phyloP scores from a whole-genome alignment of 768 basidiomycete genomes.

The Cystofilobasidium macerans region DNA sequence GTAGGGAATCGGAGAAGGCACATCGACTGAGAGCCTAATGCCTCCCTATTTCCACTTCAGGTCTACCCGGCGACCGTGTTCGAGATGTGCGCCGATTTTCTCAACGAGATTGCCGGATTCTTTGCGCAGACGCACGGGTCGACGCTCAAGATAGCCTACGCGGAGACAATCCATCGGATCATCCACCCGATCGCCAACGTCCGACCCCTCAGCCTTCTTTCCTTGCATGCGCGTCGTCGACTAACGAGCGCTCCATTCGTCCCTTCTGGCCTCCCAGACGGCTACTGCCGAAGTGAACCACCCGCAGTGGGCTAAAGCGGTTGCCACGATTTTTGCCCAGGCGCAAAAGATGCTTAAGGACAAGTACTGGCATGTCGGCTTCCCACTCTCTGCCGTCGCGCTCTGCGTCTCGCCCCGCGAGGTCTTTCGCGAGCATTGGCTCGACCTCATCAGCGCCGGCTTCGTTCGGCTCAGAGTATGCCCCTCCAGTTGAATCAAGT shows the following conservation, averaged over 20 bases:
- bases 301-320: slow-evolving; percentile 85
- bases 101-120: slow-evolving; percentile 69
- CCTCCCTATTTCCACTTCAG: slow-evolving; percentile 40
- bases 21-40: too few species aligned
- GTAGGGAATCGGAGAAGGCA: too few species aligned
- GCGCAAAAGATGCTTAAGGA: slow-evolving; percentile 49
- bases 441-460: slow-evolving; percentile 57
- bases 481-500: slow-evolving; percentile 1
- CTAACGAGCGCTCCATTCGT: neutral
- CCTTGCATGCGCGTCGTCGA: neutral
- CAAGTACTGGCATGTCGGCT: slow-evolving; percentile 78
- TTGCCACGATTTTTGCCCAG: slow-evolving; percentile 61
- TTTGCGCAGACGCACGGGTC: slow-evolving; percentile 75
- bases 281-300: slow-evolving; percentile 94
- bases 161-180: slow-evolving; percentile 63
- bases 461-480: slow-evolving; percentile 68
- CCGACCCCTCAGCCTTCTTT: neutral
- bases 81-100: slow-evolving; percentile 83
- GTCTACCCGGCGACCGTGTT: slow-evolving; percentile 90
- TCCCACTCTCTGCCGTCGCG: slow-evolving; percentile 68
- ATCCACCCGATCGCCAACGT: slow-evolving; percentile 85
- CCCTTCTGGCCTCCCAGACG: slow-evolving; percentile 45
- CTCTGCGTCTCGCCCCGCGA: slow-evolving; percentile 79
- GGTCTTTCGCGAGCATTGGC: slow-evolving; percentile 75
- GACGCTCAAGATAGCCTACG: slow-evolving; percentile 70